These are phyloP conservation scores for Botryotinia calthae DNA, from an alignment of 2,329 filamentous ascomycete genomes.

Conservation along the genomic window DNA sequence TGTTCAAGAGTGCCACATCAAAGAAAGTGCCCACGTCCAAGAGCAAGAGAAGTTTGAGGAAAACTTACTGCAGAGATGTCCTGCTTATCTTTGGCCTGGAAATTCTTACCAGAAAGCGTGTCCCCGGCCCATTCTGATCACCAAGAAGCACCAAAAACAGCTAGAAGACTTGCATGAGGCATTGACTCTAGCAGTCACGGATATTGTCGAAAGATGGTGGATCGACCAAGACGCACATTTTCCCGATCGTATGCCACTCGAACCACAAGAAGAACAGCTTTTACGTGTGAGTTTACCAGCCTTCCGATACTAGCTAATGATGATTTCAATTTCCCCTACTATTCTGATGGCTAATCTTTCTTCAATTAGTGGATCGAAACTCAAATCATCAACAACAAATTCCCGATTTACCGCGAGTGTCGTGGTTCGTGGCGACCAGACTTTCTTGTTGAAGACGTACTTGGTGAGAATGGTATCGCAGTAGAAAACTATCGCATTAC, in stretches of 20 bases:
- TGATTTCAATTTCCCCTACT: no score
- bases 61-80: background rate
- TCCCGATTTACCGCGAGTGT: background rate
- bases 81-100: background rate
- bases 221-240: background rate
- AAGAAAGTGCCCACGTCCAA: background rate
- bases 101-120: background rate
- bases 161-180: background rate
- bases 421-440: slow-evolving; percentile 8
- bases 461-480: background rate
- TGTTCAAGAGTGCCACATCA: background rate
- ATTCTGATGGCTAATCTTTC: background rate
- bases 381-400: background rate
- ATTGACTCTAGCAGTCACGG: background rate
- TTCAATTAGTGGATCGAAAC: background rate
- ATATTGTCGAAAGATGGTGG: slow-evolving; percentile 14
- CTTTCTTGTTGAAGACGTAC: background rate
- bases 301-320: background rate
- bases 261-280: background rate
- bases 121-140: background rate
- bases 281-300: background rate
- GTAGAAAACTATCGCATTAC: background rate
- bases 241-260: background rate
- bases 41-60: background rate
- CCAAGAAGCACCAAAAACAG: background rate